A percentile compares a stretch with the other conserved stretches of the same genome.
Evolutionary conservation across 75 land plant genomes (phyloP).

Genomic region (Picea glauca): DNA sequence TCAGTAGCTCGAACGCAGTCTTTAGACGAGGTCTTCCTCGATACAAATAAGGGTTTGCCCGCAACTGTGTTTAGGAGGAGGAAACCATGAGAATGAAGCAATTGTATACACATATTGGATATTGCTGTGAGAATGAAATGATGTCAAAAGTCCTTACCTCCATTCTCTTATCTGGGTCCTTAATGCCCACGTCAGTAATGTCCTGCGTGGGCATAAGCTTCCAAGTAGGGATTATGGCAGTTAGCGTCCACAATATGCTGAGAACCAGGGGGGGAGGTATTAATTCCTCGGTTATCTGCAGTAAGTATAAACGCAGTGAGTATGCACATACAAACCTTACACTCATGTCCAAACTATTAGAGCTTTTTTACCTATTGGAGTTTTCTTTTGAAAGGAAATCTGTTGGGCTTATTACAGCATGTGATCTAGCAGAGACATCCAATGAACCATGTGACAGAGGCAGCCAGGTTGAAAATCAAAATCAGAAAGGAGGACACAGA

Average conservation of each 20-base stretch:
- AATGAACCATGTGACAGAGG: no score
- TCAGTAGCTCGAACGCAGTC: constrained; percentile 71
- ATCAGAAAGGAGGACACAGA: no score
- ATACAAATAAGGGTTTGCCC: constrained; percentile 66
- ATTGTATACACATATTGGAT: no score
- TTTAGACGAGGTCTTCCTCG: constrained; percentile 68
- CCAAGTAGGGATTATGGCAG: constrained; percentile 49
- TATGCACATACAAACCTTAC: background rate
- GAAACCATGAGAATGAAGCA: background rate
- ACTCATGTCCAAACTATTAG: no score
- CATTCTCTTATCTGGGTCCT: constrained; percentile 27
- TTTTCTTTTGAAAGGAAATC: no score
- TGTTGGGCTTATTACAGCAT: no score
- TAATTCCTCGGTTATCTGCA: constrained; percentile 67
- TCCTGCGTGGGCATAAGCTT: constrained; percentile 50
- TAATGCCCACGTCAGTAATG: constrained; percentile 26
- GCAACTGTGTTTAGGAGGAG: constrained; percentile 35
- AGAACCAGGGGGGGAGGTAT: constrained; percentile 53
- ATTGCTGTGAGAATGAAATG: no score
- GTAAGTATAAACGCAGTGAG: background rate
- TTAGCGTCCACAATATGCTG: constrained; percentile 19
- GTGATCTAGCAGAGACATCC: no score
- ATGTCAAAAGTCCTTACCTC: constrained; percentile 21
- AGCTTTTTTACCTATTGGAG: no score
- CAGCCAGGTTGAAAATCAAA: no score